A percentile compares a stretch with the other conserved stretches of the same genome.
phyloP scores from a whole-genome alignment of 306 rosid species.

The Castanospermum australe region DNA sequence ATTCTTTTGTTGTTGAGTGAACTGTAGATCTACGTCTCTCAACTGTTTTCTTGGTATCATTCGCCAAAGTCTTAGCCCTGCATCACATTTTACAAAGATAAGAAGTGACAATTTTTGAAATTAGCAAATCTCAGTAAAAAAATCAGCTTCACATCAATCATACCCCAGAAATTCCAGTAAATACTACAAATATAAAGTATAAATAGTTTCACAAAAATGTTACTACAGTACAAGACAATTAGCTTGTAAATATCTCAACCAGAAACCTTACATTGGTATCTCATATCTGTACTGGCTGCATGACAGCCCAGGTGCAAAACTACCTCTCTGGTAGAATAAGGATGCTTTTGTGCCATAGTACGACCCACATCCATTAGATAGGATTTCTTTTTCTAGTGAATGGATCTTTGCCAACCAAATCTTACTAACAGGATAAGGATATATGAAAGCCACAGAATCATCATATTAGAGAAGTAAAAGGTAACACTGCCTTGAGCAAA shows the following conservation, averaged over 20 bases:
- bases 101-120: not conserved
- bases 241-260: not conserved
- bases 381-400: not conserved
- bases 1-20: constrained; percentile 46
- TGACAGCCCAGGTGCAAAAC: not conserved
- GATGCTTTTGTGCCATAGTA: not conserved
- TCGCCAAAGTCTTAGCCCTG: constrained; percentile 64
- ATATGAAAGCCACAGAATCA: constrained; percentile 1
- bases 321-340: not conserved
- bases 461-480: not conserved
- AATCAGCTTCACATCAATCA: not conserved
- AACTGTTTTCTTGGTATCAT: constrained; percentile 32
- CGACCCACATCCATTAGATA: constrained; percentile 6
- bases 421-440: not conserved
- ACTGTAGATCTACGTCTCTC: constrained; percentile 43
- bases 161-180: not conserved
- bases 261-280: not conserved
- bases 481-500: not conserved
- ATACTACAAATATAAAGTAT: not conserved
- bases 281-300: not conserved
- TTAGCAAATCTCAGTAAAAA: not conserved
- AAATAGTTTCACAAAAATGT: not conserved
- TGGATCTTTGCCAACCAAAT: constrained; percentile 12
- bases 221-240: not conserved
- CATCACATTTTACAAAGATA: constrained; percentile 41